phyloP scores from a whole-genome alignment of 228 moss, liverwort and hornwort genomes.

The Sphagnum fallax region DNA sequence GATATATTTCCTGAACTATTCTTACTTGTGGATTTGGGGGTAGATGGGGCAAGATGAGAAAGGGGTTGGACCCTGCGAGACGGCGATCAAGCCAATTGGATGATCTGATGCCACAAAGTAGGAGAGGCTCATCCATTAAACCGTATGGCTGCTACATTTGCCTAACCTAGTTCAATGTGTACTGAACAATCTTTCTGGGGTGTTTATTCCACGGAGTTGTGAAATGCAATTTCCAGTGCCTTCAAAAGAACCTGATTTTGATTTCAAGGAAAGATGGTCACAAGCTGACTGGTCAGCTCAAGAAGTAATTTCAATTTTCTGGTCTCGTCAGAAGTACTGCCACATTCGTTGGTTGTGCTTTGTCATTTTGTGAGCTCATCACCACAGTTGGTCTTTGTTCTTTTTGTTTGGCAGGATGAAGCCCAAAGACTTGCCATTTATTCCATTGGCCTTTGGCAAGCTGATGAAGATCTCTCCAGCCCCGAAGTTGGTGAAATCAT shows the following conservation, averaged over 20 bases:
- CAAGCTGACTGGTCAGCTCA: too few relatives aligned
- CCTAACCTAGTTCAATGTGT: neutral
- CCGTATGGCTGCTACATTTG: constrained; percentile 13
- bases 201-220: too few relatives aligned
- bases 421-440: constrained; percentile 49
- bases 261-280: neutral
- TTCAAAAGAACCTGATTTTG: neutral
- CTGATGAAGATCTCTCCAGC: constrained; percentile 94
- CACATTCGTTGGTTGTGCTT: too few relatives aligned
- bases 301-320: too few relatives aligned
- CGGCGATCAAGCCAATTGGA: constrained; percentile 34
- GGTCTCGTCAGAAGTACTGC: too few relatives aligned
- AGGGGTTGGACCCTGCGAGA: constrained; percentile 34
- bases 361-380: too few relatives aligned
- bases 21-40: neutral
- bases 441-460: constrained; percentile 84
- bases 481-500: constrained; percentile 68
- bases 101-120: constrained; percentile 37
- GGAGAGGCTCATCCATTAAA: constrained; percentile 27
- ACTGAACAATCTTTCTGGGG: neutral
- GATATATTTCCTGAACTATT: too few relatives aligned
- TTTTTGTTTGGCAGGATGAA: constrained; percentile 24
- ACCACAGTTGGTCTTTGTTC: neutral
- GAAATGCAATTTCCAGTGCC: too few relatives aligned
- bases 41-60: constrained; percentile 32